A percentile compares a stretch with the other conserved stretches of the same genome.
phyloP scores from a whole-genome alignment of 2,329 filamentous ascomycete species.

The Ophiognomonia clavigignenti-juglandacearum region DNA sequence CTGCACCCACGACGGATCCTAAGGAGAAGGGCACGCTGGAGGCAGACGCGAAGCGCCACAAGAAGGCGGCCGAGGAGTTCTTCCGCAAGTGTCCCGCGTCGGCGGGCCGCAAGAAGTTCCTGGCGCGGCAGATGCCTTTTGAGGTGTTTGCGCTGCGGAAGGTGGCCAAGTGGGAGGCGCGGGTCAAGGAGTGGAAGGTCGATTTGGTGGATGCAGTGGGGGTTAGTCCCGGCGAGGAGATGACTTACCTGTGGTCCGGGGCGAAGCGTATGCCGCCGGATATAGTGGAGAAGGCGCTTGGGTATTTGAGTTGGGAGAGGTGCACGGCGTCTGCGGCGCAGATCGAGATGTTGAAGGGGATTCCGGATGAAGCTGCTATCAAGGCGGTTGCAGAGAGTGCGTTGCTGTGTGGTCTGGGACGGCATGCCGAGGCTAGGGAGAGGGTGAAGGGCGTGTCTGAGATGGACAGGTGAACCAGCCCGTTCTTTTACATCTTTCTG shows the following conservation, averaged over 20 bases:
- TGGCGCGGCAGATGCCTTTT: conserved; percentile 85
- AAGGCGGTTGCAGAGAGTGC: conserved; percentile 62
- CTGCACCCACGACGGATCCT: conserved; percentile 18
- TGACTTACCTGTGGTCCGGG: conserved; percentile 92
- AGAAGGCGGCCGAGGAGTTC: conserved; percentile 61
- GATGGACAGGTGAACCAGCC: conserved; percentile 55
- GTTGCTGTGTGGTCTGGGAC: conserved; percentile 58
- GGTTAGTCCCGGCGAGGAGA: conserved; percentile 77
- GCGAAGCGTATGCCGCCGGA: conserved; percentile 69
- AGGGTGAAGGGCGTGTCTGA: conserved; percentile 62
- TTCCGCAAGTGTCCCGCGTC: conserved; percentile 67
- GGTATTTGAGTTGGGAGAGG: conserved; percentile 60
- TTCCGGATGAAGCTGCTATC: conserved; percentile 59
- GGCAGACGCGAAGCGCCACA: conserved; percentile 48
- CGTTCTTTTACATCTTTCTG: no score
- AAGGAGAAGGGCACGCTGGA: conserved; percentile 11
- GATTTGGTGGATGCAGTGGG: conserved; percentile 77
- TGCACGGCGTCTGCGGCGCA: conserved; percentile 44
- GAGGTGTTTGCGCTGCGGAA: conserved; percentile 83
- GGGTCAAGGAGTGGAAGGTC: conserved; percentile 61
- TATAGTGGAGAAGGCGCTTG: conserved; percentile 60
- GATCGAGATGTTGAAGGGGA: conserved; percentile 41
- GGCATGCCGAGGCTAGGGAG: conserved; percentile 58
- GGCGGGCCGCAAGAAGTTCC: conserved; percentile 82
- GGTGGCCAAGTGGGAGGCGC: conserved; percentile 79